Evolutionary conservation across 140 eudicot genomes (phyloP), one percentile per base, ranked within the genome.

Genomic region (Senecio squalidus): DNA sequence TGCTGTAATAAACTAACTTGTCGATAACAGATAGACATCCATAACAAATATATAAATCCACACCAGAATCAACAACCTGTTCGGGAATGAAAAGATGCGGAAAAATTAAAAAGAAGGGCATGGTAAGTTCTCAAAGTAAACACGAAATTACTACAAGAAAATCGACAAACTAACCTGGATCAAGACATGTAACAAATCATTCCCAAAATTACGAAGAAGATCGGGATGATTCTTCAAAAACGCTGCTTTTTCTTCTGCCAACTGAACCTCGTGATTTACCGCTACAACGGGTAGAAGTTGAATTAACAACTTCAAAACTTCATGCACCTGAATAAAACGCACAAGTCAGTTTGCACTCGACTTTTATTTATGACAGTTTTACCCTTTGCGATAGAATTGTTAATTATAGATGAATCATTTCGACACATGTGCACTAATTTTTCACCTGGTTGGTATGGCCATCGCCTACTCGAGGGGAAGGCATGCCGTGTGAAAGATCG

Each of bases 11-110:
- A 69, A 82, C 73, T 54, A 88, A 68, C 79, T 77, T 84, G 80
- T 70, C 77, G 74, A 92, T 78, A 39, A 82, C 83, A 52, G 86
- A 84, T 9, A 92, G 87, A 63, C 95, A 81, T 57, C 96, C 92
- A 55, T 81, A 84, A 72, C 93, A 87, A 18, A 74, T 67, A 48
- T 68, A 55, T 53, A 84, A 52, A 74, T 78, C 83, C 23, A 73
- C 87, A 48, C 96, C 98, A 16, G 96, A 92, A 73, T 79, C 78
- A 48, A 92, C 93, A 69, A 87, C 91, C 98, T 90, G 90, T 54
- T 59, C 22, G 52, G 55, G 39, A 10, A 65, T n/a, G 2, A 47
- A 43, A 62, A 31, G 26, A 26, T 11, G 9, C 22, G 13, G 10
- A 39, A 46, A 53, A 66, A 56, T 16, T 50, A 41, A 40, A 52